Evolutionary conservation across 2,329 filamentous ascomycete species (phyloP), one percentile per base, ranked within the genome.

Genomic region (Colletotrichum sojae): DNA sequence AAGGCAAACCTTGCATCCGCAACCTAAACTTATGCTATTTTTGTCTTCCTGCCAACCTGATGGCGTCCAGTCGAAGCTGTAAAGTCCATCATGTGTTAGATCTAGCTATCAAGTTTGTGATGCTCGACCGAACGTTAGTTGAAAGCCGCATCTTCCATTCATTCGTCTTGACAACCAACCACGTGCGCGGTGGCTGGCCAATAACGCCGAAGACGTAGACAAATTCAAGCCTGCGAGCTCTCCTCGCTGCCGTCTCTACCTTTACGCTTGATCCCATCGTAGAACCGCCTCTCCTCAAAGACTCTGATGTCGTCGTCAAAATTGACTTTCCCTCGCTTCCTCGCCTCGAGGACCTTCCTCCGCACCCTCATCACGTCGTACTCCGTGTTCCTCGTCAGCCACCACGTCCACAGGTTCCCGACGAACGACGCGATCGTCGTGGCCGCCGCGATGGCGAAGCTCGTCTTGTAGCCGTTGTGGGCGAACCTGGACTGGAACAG

Each of bases 401-500:
- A 76, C 75, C 75, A 76, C 2, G 73, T 74, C 72, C 71, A 72
- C 2, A 73, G 18, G 10, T 74, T 76, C 13, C 67, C 71, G n/a
- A 76, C 27, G 52, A 74, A 76, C n/a, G 64, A 74, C 6, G 73
- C 71, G 6, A 73, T 70, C 8, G 74, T 73, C 2, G 60, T 70
- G 12, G 71, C 71, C 4, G 72, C 73, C 1, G 73, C 72, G 18
- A 76, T 75, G 39, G 73, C 73, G 27, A 76, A 76, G 55, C 72
- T 73, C 13, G 69, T 71, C 56, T 75, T 73, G 71, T 75, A 75
- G 16, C 73, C 64, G 27, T 83, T 80, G 66, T 80, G 72, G 6
- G 82, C 82, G 67, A 77, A 85, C 53, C 78, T 78, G 2, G 76
- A 77, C 70, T 81, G 79, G 73, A 84, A 84, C 0, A 84, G 73